Evolutionary conservation across 2,329 filamentous ascomycete species (phyloP).

Genomic region (Dichotomopilus funicola): DNA sequence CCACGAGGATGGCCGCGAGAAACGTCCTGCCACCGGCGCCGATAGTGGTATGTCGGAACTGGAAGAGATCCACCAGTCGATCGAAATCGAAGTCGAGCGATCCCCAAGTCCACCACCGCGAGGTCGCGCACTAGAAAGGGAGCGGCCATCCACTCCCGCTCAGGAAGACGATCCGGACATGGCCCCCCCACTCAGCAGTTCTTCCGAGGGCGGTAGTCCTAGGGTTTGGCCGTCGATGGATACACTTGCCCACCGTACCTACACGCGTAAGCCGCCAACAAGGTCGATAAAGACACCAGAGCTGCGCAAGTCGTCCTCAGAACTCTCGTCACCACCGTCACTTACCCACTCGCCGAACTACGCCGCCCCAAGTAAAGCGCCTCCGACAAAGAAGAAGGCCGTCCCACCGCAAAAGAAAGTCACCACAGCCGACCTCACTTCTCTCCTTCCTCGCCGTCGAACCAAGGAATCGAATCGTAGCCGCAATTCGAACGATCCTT

Average conservation of each 20-base stretch:
- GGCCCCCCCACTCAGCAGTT: constrained; percentile 49
- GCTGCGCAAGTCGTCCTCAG: constrained; percentile 39
- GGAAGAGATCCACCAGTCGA: constrained; percentile 22
- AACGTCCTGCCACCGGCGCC: constrained; percentile 23
- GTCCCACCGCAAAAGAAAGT: constrained; percentile 36
- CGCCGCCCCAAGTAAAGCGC: constrained; percentile 25
- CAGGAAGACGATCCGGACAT: constrained; percentile 43
- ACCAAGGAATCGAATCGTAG: constrained; percentile 29
- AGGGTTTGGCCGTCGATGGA: constrained; percentile 48
- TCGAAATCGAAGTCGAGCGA: constrained; percentile 22
- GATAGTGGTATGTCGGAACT: constrained; percentile 7
- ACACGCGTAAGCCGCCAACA: constrained; percentile 27
- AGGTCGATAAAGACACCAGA: constrained; percentile 32
- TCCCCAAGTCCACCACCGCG: constrained; percentile 12
- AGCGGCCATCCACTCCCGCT: constrained; percentile 23
- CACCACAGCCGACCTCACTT: constrained; percentile 49
- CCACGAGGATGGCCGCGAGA: constrained; percentile 31
- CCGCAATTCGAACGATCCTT: constrained; percentile 31
- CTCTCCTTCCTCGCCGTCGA: constrained; percentile 47
- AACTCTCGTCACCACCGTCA: constrained; percentile 58
- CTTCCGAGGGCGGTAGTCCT: constrained; percentile 35
- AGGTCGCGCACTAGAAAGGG: constrained; percentile 5
- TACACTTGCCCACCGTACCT: constrained; percentile 38
- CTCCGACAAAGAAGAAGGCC: constrained; percentile 27
- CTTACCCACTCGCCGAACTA: constrained; percentile 61